Percentiles rank a stretch among this genome's conserved stretches.
Conservation (phyloP, 129 eudicot genomes). For the Silybum marianum region DNA sequence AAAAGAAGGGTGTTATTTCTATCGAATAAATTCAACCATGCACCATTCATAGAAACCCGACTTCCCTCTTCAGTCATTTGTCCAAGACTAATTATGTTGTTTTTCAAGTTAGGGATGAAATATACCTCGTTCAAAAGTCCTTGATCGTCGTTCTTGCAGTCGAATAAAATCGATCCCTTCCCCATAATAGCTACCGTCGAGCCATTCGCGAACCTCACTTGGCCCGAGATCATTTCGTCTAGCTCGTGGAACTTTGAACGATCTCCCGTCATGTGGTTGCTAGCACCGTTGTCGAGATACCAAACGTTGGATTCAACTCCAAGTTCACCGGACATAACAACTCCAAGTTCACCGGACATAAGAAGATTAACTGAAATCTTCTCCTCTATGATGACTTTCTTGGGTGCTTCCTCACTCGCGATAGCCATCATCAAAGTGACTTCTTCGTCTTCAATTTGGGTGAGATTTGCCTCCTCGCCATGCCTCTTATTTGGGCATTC, state of each 20-base stretch:
- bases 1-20: background rate
- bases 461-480: background rate
- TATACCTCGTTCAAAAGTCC: constrained; percentile 8
- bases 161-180: constrained; percentile 2
- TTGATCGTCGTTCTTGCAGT: constrained; percentile 1
- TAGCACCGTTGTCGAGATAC: background rate
- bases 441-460: background rate
- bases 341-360: background rate
- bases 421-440: background rate
- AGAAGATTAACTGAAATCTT: background rate
- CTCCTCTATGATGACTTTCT: background rate
- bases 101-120: constrained; percentile 7
- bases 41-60: background rate
- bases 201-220: background rate
- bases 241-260: background rate
- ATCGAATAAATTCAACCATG: background rate
- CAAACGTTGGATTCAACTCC: background rate
- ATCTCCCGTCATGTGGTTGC: background rate
- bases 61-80: constrained; percentile 4
- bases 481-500: background rate
- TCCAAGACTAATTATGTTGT: background rate
- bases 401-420: background rate
- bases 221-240: background rate
- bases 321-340: background rate
- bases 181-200: background rate